phyloP scores from a whole-genome alignment of 352 stramenopile genomes.

The Globisporangium iwayamae region DNA sequence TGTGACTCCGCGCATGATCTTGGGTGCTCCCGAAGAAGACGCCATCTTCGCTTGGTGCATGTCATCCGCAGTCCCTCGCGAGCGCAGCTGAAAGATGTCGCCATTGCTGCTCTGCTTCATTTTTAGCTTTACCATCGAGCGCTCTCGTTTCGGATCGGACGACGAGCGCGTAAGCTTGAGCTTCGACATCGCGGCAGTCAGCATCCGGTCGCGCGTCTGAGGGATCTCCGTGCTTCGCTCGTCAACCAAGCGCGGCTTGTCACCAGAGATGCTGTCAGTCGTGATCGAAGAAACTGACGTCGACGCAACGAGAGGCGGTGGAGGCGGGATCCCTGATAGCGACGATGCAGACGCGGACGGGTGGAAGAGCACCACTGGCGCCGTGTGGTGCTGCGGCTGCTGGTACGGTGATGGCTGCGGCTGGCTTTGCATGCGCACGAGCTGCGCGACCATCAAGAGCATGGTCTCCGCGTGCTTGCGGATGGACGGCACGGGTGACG shows the following conservation, averaged over 20 bases:
- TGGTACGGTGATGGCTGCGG: slow-evolving; percentile 22
- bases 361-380: slow-evolving; percentile 12
- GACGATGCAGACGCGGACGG: slow-evolving; percentile 3
- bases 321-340: slow-evolving; percentile 13
- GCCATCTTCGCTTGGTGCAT: slow-evolving; percentile 6
- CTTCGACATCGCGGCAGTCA: slow-evolving; percentile 57
- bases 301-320: slow-evolving; percentile 24
- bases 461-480: slow-evolving; percentile 70
- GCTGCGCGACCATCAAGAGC: slow-evolving; percentile 52
- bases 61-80: slow-evolving; percentile 17
- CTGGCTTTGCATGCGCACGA: slow-evolving; percentile 54
- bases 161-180: slow-evolving; percentile 68
- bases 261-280: slow-evolving; percentile 18
- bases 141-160: slow-evolving; percentile 71
- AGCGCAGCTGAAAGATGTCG: slow-evolving; percentile 54
- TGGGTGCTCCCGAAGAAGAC: slow-evolving; percentile 32
- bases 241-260: slow-evolving; percentile 18
- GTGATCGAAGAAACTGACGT: slow-evolving; percentile 31
- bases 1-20: slow-evolving; percentile 63
- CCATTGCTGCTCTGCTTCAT: slow-evolving; percentile 42
- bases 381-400: slow-evolving; percentile 10
- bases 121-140: slow-evolving; percentile 59
- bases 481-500: slow-evolving; percentile 72
- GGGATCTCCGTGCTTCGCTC: slow-evolving; percentile 19
- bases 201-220: slow-evolving; percentile 19